Evolutionary conservation across 2,329 filamentous ascomycete species (phyloP).

Genomic region (Thielaviopsis euricoi): DNA sequence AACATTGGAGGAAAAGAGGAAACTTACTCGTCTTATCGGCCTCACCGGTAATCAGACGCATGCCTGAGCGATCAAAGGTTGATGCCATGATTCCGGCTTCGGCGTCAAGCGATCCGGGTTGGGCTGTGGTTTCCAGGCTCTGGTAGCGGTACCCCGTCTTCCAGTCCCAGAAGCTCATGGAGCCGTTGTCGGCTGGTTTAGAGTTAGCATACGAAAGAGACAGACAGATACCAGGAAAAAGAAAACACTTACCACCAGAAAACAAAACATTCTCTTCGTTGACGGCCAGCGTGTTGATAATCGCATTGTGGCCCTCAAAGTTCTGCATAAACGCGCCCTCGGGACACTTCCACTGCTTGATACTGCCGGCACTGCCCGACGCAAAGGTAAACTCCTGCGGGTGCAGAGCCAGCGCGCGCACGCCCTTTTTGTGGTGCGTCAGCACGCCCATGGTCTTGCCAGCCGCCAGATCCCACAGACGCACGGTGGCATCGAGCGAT

Average conservation of each 20-base stretch:
- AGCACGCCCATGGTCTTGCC: slow-evolving; percentile 92
- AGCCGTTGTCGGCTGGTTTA: slow-evolving; percentile 61
- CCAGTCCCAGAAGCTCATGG: slow-evolving; percentile 98
- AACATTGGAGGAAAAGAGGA: neutral
- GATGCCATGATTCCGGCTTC: slow-evolving; percentile 91
- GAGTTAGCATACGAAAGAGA: neutral
- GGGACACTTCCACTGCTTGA: slow-evolving; percentile 99
- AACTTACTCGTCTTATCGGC: slow-evolving; percentile 77
- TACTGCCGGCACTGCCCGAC: slow-evolving; percentile 74
- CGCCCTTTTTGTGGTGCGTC: slow-evolving; percentile 97
- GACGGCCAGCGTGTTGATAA: slow-evolving; percentile 85
- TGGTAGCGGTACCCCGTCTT: slow-evolving; percentile 91
- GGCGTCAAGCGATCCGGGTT: slow-evolving; percentile 84
- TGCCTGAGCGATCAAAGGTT: slow-evolving; percentile 76
- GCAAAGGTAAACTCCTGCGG: slow-evolving; percentile 95
- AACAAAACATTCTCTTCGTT: slow-evolving; percentile 95
- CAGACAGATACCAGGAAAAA: neutral
- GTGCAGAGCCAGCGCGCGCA: slow-evolving; percentile 68
- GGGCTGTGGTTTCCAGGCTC: slow-evolving; percentile 73
- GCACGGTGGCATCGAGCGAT: slow-evolving; percentile 82
- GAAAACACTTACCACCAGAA: slow-evolving; percentile 45
- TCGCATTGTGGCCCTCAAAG: slow-evolving; percentile 88
- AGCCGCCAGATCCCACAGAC: slow-evolving; percentile 89
- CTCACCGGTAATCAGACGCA: slow-evolving; percentile 84
- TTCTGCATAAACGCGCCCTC: slow-evolving; percentile 99